These are phyloP conservation scores for Gossypium trilobum DNA, from an alignment of 441 rosid genomes.

Conservation along the genomic window DNA sequence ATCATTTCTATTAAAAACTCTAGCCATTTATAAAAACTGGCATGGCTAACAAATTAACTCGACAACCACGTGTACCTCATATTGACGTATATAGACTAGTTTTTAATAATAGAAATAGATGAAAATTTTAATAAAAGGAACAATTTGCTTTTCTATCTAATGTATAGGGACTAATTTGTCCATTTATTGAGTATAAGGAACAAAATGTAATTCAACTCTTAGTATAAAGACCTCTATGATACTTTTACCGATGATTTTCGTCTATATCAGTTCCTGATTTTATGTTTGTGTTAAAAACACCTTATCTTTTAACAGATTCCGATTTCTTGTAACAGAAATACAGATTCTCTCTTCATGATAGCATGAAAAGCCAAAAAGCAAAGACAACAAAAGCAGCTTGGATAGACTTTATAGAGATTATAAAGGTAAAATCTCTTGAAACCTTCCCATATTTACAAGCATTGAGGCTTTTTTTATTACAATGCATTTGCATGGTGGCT, in stretches of 20 bases:
- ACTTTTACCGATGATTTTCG: background rate
- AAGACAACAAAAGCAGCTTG: background rate
- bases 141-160: background rate
- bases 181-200: background rate
- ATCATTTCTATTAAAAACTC: background rate
- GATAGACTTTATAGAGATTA: background rate
- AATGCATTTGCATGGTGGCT: conserved; percentile 4
- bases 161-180: background rate
- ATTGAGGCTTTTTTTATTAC: background rate
- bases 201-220: background rate
- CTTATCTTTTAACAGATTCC: background rate
- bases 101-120: background rate
- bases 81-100: too few relatives aligned
- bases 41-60: background rate
- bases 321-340: background rate
- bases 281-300: conserved; percentile 15
- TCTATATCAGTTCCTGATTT: conserved; percentile 14
- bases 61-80: background rate
- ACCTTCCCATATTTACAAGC: background rate
- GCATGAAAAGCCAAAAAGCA: background rate
- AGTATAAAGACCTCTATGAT: too few relatives aligned
- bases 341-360: background rate
- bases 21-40: background rate
- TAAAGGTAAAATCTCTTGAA: conserved; percentile 1
- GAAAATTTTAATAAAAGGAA: background rate